These are phyloP conservation scores for Calophaca sinica DNA, from an alignment of 306 rosid genomes.

Conservation along the genomic window DNA sequence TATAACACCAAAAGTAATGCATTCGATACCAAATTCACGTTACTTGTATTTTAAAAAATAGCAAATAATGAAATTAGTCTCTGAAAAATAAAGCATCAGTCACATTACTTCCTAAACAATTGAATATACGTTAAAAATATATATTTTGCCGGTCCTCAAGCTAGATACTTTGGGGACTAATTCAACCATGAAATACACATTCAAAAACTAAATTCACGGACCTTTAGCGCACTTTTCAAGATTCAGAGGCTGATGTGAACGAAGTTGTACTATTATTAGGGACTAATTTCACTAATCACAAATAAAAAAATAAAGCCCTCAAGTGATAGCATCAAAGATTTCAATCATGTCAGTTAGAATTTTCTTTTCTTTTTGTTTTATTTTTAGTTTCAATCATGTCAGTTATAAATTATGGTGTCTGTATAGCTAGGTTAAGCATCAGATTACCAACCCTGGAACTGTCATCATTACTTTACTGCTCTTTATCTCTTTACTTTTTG, in stretches of 20 bases:
- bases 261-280: no score
- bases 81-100: background rate
- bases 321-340: slow-evolving; percentile 10
- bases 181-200: background rate
- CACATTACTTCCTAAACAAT: slow-evolving; percentile 4
- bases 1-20: slow-evolving; percentile 22
- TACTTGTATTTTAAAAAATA: background rate
- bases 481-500: no score
- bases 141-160: background rate
- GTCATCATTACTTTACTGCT: no score
- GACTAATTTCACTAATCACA: background rate
- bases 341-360: no score
- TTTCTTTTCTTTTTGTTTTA: no score
- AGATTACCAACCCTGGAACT: no score
- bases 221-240: background rate
- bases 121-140: background rate
- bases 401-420: no score
- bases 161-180: background rate
- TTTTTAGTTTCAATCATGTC: no score
- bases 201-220: background rate
- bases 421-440: no score
- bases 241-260: background rate
- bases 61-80: background rate
- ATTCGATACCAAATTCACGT: slow-evolving; percentile 53
- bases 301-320: background rate